Percentiles rank a stretch among this genome's conserved stretches.
phyloP scores from a whole-genome alignment of 2,329 filamentous ascomycete genomes.

The Penicillium carneum region DNA sequence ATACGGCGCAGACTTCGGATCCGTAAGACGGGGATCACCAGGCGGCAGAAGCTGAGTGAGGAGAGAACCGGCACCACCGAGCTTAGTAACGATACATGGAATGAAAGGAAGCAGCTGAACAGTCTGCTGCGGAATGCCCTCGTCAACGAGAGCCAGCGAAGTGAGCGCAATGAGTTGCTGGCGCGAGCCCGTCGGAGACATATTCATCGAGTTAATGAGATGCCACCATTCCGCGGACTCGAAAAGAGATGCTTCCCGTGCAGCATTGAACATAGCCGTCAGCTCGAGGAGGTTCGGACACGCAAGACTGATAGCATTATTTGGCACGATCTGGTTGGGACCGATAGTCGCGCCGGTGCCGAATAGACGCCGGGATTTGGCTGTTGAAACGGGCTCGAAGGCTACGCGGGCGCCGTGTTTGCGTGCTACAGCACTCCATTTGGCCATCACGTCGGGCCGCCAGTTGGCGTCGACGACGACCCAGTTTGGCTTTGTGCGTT shows the following conservation, averaged over 20 bases:
- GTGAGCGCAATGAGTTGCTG: constrained; percentile 76
- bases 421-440: constrained; percentile 71
- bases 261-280: constrained; percentile 75
- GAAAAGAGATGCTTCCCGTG: constrained; percentile 71
- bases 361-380: constrained; percentile 78
- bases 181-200: constrained; percentile 70
- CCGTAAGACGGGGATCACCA: constrained; percentile 72
- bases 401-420: constrained; percentile 67
- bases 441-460: constrained; percentile 68
- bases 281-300: constrained; percentile 88
- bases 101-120: constrained; percentile 89
- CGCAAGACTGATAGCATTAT: constrained; percentile 71
- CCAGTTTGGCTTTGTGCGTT: constrained; percentile 70
- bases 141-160: constrained; percentile 71
- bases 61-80: constrained; percentile 77
- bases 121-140: constrained; percentile 81
- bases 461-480: constrained; percentile 89
- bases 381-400: constrained; percentile 87
- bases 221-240: constrained; percentile 77
- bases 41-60: constrained; percentile 73
- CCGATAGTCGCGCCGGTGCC: constrained; percentile 41
- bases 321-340: constrained; percentile 61
- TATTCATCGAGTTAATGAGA: constrained; percentile 78
- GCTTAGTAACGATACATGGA: constrained; percentile 82
- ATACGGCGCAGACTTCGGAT: constrained; percentile 69